These are phyloP conservation scores for Tetrapisispora arboricola DNA, from an alignment of 805 yeast genomes.

Conservation along the genomic window DNA sequence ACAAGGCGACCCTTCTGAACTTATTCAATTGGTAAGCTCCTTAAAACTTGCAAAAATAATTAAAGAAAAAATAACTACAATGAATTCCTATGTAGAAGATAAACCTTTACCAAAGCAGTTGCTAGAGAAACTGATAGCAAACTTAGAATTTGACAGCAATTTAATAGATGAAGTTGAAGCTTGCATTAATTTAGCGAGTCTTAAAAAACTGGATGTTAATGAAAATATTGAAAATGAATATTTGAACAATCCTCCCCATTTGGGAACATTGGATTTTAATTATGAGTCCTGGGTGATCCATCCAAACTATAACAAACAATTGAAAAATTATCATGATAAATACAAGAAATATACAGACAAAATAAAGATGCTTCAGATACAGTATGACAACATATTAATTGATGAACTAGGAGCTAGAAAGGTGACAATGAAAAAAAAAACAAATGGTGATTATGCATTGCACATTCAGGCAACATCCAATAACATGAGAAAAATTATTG, in stretches of 20 bases:
- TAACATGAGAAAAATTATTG: slow-evolving; percentile 14
- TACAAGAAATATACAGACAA: slow-evolving; percentile 21
- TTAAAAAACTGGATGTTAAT: background rate
- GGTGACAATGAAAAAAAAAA: slow-evolving; percentile 33
- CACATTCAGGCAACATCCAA: slow-evolving; percentile 36
- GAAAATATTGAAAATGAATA: background rate
- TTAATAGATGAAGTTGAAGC: slow-evolving; percentile 35
- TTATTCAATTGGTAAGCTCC: slow-evolving; percentile 36
- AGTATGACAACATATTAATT: slow-evolving; percentile 25
- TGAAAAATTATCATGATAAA: slow-evolving; percentile 29
- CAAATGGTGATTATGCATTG: slow-evolving; percentile 38
- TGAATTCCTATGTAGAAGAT: background rate
- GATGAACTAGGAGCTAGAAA: slow-evolving; percentile 20
- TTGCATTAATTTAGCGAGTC: slow-evolving; percentile 35
- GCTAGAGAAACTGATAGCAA: slow-evolving; percentile 18
- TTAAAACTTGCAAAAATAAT: slow-evolving; percentile 30
- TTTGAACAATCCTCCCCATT: background rate
- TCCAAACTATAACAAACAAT: slow-evolving; percentile 24
- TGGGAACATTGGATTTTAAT: too few relatives aligned
- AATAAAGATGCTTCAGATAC: slow-evolving; percentile 22
- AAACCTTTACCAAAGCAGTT: slow-evolving; percentile 11
- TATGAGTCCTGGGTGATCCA: slow-evolving; percentile 28
- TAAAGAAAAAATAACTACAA: background rate
- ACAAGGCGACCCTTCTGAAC: slow-evolving; percentile 35
- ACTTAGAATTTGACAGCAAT: slow-evolving; percentile 31